A percentile compares a stretch with the other conserved stretches of the same genome.
These are phyloP conservation scores for Exophiala xenobiotica DNA, from an alignment of 2,329 filamentous ascomycete species.

Conservation along the genomic window DNA sequence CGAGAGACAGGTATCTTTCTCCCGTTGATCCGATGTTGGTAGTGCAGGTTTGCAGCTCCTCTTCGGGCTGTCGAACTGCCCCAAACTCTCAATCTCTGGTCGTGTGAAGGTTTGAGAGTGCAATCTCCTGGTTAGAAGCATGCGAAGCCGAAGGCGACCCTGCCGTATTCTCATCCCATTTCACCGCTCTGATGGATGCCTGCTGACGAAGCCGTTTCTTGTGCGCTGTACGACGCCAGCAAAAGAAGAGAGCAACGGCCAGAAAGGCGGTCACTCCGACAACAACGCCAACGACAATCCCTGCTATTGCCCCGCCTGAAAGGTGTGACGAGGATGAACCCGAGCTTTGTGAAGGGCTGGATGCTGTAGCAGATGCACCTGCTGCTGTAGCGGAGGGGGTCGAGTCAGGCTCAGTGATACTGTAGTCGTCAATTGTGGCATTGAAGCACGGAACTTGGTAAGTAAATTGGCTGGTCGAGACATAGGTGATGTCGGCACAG, in stretches of 20 bases:
- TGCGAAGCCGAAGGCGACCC: neutral
- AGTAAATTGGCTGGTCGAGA: conserved; percentile 42
- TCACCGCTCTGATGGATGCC: conserved; percentile 17
- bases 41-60: no score
- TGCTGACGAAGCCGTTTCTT: conserved; percentile 23
- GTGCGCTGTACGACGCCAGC: conserved; percentile 20
- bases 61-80: no score
- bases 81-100: neutral
- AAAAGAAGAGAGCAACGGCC: conserved; percentile 10
- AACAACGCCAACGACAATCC: conserved; percentile 37
- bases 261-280: conserved; percentile 13
- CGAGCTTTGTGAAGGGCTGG: conserved; percentile 22
- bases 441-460: conserved; percentile 49
- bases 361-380: conserved; percentile 31
- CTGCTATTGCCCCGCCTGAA: conserved; percentile 45
- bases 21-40: no score
- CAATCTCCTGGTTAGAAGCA: conserved; percentile 3
- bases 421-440: conserved; percentile 41
- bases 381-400: conserved; percentile 18
- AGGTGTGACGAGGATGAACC: conserved; percentile 32
- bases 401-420: conserved; percentile 11
- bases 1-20: no score
- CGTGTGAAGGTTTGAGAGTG: neutral
- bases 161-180: conserved; percentile 20
- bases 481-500: conserved; percentile 49